A percentile compares a stretch with the other conserved stretches of the same genome.
Conservation (phyloP, 805 yeast genomes). For the Candida insectorum region DNA sequence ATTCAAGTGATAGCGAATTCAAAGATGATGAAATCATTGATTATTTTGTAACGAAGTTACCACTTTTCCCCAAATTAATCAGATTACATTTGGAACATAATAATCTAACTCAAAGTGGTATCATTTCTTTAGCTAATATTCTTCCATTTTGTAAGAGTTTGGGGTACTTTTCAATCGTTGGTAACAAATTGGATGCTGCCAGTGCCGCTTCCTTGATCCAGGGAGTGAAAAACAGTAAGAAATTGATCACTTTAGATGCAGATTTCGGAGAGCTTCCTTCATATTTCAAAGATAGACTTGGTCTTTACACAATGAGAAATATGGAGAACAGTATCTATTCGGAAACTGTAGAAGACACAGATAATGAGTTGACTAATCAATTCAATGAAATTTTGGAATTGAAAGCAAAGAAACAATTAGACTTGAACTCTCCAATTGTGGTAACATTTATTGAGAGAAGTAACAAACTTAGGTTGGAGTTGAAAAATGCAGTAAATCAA, state of each 20-base stretch:
- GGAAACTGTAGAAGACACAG: constrained; percentile 15
- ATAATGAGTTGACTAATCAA: constrained; percentile 22
- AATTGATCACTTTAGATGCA: constrained; percentile 66
- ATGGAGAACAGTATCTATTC: constrained; percentile 57
- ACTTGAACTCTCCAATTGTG: constrained; percentile 31
- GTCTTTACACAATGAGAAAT: constrained; percentile 77
- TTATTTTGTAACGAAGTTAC: constrained; percentile 56
- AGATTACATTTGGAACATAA: constrained; percentile 74
- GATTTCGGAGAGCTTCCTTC: constrained; percentile 62
- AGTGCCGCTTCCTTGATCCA: constrained; percentile 65
- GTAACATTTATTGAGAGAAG: constrained; percentile 24
- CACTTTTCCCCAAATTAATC: constrained; percentile 59
- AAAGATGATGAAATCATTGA: not conserved
- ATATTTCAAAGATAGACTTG: constrained; percentile 65
- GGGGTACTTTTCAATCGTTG: constrained; percentile 65
- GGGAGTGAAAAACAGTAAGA: constrained; percentile 61
- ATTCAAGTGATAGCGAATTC: not conserved
- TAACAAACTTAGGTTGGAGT: constrained; percentile 24
- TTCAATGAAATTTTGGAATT: constrained; percentile 27
- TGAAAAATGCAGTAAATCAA: constrained; percentile 40
- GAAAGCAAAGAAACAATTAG: constrained; percentile 30
- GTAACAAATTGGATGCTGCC: constrained; percentile 58
- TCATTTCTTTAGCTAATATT: constrained; percentile 61
- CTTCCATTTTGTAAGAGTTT: constrained; percentile 65
- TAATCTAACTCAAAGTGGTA: constrained; percentile 51